Base-by-base conservation (phyloP, 2,329 filamentous ascomycete genomes). In the Colletotrichum sp. region DNA sequence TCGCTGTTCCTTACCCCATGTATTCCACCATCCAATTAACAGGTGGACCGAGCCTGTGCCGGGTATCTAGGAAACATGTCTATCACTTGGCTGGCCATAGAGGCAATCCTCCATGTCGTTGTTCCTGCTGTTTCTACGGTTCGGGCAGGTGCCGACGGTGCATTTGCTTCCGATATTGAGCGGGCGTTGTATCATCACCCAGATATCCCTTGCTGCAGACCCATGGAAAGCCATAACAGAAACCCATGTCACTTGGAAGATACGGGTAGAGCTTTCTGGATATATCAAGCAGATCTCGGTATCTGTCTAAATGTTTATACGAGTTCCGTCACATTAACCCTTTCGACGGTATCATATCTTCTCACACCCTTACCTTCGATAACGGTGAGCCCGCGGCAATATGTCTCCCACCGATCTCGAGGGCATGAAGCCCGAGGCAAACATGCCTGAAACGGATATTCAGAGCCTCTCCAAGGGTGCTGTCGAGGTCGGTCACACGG, bases 1-100 rank as follows among this genome's bases (percentile, higher is more conserved):
- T 21, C 4, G 0, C 6, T 49, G n/a, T 0, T 3, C 12, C n/a
- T 1, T 2, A 4, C n/a, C 44, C 12, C 6, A 1, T 52, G n/a
- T 21, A n/a, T 12, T 13, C n/a, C 44, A 21, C 44, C 10, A 52
- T 0, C n/a, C 44, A 52, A 52, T 52, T 4, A 52, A 52, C 44
- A 1, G 44, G 1, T 52, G 44, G 44, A 24, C n/a, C n/a, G 44
- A 52, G n/a, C 44, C 1, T 52, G 44, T 52, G 44, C 44, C 44
- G 44, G n/a, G 10, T 52, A 52, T 52, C n/a, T 52, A n/a, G 44
- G 10, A 13, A 3, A 0, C 44, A 52, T 21, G 6, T 52, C 44
- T 21, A 21, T 52, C 44, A 52, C n/a, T 52, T 0, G n/a, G 12
- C 44, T 5, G 44, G 8, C 6, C 44, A 52, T 21, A 21, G 10